These are phyloP conservation scores for Penicillium sp. DNA, from an alignment of 2,329 filamentous ascomycete species.

Conservation along the genomic window DNA sequence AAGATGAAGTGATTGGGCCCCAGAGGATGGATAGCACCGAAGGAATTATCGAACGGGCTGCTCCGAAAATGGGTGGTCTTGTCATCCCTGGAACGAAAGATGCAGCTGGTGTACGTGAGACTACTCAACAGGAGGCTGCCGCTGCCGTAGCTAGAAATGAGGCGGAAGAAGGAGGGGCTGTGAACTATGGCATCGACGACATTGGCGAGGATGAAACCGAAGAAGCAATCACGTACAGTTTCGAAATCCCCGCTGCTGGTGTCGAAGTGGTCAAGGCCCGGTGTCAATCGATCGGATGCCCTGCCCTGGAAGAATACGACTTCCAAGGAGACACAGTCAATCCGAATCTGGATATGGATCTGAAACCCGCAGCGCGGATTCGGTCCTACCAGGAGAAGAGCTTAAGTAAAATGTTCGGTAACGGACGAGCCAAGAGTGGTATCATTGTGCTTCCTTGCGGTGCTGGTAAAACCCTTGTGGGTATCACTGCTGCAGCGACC, in stretches of 20 bases:
- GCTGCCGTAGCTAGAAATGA: conserved; percentile 41
- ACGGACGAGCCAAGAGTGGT: conserved; percentile 92
- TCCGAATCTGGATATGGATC: conserved; percentile 91
- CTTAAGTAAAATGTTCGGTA: conserved; percentile 98
- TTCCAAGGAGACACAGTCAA: conserved; percentile 90
- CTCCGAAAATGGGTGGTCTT: conserved; percentile 80
- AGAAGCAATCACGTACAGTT: conserved; percentile 83
- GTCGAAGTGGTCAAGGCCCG: conserved; percentile 87
- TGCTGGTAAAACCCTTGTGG: conserved; percentile 93
- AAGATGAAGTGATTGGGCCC: conserved; percentile 76
- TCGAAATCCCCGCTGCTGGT: conserved; percentile 78
- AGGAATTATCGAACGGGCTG: conserved; percentile 72
- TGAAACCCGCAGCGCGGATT: conserved; percentile 51
- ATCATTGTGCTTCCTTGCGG: conserved; percentile 97
- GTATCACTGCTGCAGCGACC: conserved; percentile 96
- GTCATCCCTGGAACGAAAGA: conserved; percentile 95
- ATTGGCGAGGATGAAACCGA: conserved; percentile 77
- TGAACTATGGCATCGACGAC: conserved; percentile 65
- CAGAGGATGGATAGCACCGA: conserved; percentile 72
- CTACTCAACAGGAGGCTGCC: conserved; percentile 40
- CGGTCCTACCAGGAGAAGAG: conserved; percentile 85
- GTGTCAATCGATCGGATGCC: conserved; percentile 80
- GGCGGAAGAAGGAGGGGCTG: conserved; percentile 56
- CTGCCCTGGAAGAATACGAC: conserved; percentile 94
- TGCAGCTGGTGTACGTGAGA: conserved; percentile 82